These are phyloP conservation scores for Ministeria vibrans DNA, from an alignment of 78 protist genomes.

Conservation along the genomic window DNA sequence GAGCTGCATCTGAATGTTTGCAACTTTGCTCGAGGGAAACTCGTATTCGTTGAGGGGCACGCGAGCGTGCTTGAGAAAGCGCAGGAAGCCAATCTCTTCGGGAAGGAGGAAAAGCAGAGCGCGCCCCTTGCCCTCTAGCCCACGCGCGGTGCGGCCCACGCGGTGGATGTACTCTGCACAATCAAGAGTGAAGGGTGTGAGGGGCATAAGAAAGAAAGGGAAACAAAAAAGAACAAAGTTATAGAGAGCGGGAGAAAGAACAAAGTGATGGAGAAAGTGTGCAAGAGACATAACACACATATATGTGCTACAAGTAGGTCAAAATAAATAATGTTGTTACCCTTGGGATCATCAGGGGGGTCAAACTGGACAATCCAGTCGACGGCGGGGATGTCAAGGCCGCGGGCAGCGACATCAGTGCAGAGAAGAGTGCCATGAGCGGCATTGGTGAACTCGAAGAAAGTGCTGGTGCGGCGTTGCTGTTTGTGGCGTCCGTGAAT, in stretches of 20 bases:
- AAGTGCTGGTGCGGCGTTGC: conserved; percentile 92
- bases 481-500: conserved; percentile 97
- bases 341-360: conserved; percentile 84
- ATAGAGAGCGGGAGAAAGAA: background rate
- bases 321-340: no score
- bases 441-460: conserved; percentile 94
- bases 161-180: conserved; percentile 94
- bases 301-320: background rate
- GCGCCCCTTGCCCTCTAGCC: conserved; percentile 60
- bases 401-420: conserved; percentile 99
- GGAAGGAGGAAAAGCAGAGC: conserved; percentile 95
- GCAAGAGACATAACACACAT: background rate
- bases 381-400: conserved; percentile 96
- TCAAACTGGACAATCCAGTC: conserved; percentile 98
- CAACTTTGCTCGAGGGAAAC: conserved; percentile 85
- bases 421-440: conserved; percentile 86
- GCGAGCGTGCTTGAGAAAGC: conserved; percentile 72
- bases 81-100: conserved; percentile 89
- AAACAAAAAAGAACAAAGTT: background rate
- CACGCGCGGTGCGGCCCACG: conserved; percentile 98
- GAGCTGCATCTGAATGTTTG: conserved; percentile 83
- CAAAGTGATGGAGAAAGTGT: background rate
- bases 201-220: no score
- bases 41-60: conserved; percentile 90
- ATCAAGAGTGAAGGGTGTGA: no score